Conservation (phyloP, 2,329 filamentous ascomycete genomes). For the Penicillium sp. region DNA sequence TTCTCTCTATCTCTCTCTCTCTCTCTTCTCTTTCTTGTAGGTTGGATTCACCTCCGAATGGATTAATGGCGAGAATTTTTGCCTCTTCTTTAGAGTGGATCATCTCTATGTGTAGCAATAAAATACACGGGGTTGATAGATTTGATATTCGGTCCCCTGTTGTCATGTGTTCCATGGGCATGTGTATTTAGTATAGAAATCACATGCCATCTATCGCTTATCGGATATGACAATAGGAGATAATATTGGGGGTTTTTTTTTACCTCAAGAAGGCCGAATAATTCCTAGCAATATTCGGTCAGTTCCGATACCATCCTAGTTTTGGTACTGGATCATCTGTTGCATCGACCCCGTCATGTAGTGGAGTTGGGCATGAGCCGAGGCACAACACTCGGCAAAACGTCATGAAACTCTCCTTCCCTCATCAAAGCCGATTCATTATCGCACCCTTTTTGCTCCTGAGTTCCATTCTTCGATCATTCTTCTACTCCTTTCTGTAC, state of each 20-base stretch:
- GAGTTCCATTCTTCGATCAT: conserved; percentile 4
- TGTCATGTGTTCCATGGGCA: neutral
- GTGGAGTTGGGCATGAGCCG: conserved; percentile 27
- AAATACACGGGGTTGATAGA: neutral
- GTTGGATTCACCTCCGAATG: conserved; percentile 38
- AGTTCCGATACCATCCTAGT: neutral
- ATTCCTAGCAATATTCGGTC: neutral
- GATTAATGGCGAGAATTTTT: conserved; percentile 39
- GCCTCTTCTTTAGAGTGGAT: conserved; percentile 13
- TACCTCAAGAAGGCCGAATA: neutral
- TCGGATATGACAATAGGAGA: neutral
- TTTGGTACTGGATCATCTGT: neutral
- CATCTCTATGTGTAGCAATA: neutral
- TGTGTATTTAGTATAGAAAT: neutral
- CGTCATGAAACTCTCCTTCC: conserved; percentile 34
- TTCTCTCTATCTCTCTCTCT: conserved; percentile 13
- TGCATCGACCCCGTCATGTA: neutral
- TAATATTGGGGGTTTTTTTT: neutral
- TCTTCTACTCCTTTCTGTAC: conserved; percentile 5
- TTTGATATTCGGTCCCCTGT: neutral
- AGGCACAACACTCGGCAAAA: conserved; percentile 38
- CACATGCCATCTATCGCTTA: neutral
- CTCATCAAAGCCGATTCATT: conserved; percentile 32
- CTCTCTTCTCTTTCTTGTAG: conserved; percentile 23
- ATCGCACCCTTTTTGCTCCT: conserved; percentile 21